Conservation (phyloP, 352 stramenopile species). For the Phytophthora pisi region DNA sequence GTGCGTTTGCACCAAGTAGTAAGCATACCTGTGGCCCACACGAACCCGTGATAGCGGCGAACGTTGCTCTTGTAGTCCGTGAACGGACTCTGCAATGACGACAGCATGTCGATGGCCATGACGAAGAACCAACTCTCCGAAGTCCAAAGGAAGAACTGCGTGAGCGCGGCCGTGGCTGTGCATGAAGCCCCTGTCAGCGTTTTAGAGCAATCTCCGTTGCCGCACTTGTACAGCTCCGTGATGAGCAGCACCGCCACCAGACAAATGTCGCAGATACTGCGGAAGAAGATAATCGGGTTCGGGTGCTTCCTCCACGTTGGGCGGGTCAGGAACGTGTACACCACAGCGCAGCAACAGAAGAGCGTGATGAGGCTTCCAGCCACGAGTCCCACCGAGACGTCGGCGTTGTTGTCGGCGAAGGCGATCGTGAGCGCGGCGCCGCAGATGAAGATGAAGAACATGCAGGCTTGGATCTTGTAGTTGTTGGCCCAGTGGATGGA, state of each 20-base stretch:
- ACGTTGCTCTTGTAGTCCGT: conserved; percentile 90
- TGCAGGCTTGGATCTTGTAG: conserved; percentile 84
- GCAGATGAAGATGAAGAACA: conserved; percentile 77
- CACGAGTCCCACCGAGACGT: conserved; percentile 73
- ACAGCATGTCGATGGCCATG: conserved; percentile 90
- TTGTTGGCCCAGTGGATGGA: conserved; percentile 89
- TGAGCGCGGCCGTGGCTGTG: conserved; percentile 71
- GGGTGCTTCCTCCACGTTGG: conserved; percentile 86
- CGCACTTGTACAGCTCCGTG: conserved; percentile 86
- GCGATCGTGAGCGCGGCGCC: conserved; percentile 61
- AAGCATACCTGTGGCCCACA: conserved; percentile 71
- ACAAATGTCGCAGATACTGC: conserved; percentile 81
- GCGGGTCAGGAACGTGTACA: conserved; percentile 82
- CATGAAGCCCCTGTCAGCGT: conserved; percentile 55
- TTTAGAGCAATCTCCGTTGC: conserved; percentile 39
- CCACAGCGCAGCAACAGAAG: conserved; percentile 66
- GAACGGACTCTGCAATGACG: conserved; percentile 85
- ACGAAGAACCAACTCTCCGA: conserved; percentile 91
- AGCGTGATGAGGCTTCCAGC: conserved; percentile 81
- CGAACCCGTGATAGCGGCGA: conserved; percentile 82
- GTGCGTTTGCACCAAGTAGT: not conserved
- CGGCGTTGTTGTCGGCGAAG: conserved; percentile 61
- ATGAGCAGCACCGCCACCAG: conserved; percentile 79
- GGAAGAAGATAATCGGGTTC: conserved; percentile 90
- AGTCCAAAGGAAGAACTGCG: conserved; percentile 88